Conservation (phyloP, 768 basidiomycete genomes). For the Lentinula aciculospora region DNA sequence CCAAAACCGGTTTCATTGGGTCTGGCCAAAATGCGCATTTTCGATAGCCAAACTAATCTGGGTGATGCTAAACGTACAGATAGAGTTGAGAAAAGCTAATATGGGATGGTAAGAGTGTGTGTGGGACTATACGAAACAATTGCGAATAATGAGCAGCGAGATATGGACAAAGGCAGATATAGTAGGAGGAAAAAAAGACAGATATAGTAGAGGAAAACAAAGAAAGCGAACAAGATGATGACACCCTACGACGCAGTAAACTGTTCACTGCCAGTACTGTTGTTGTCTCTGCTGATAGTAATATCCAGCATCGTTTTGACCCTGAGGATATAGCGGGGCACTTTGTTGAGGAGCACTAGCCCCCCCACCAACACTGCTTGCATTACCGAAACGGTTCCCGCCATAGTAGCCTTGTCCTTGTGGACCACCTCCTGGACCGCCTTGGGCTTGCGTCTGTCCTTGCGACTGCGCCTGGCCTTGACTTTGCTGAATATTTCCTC, state of each 20-base stretch:
- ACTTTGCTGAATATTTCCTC: constrained; percentile 32
- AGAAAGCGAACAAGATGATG: constrained; percentile 5
- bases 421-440: constrained; percentile 38
- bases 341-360: constrained; percentile 36
- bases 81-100: constrained; percentile 11
- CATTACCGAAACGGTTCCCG: constrained; percentile 36
- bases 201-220: constrained; percentile 12
- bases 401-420: constrained; percentile 49
- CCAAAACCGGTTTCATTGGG: too few relatives aligned
- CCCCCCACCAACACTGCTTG: constrained; percentile 29
- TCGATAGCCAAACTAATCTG: constrained; percentile 4
- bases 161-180: constrained; percentile 10
- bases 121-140: constrained; percentile 12
- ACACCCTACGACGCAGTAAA: constrained; percentile 1
- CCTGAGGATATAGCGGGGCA: constrained; percentile 57
- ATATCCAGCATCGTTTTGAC: constrained; percentile 58
- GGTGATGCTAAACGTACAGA: constrained; percentile 16
- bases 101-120: constrained; percentile 13
- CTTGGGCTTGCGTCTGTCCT: constrained; percentile 39
- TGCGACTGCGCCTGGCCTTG: constrained; percentile 47
- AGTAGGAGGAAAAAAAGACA: constrained; percentile 15
- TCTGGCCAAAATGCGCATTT: not conserved
- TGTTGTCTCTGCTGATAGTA: constrained; percentile 63
- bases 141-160: constrained; percentile 16
- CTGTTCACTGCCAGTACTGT: constrained; percentile 53